These are phyloP conservation scores for Pulveroboletus sp. DNA, from an alignment of 768 basidiomycete species.

Conservation along the genomic window DNA sequence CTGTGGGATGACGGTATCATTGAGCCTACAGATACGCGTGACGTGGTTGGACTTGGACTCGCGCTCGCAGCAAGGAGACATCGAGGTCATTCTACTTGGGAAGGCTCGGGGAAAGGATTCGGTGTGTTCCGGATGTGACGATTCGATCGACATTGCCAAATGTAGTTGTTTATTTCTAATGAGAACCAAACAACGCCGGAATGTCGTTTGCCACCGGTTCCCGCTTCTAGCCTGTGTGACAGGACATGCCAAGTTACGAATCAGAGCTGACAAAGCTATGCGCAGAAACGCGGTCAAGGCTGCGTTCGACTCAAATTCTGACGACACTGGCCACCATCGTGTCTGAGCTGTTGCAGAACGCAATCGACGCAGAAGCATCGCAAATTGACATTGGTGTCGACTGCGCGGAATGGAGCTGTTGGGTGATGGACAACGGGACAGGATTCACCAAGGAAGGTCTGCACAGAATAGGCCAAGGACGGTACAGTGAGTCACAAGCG, in stretches of 20 bases:
- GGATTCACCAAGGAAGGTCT: conserved; percentile 71
- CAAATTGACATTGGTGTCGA: conserved; percentile 73
- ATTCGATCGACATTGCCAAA: conserved; percentile 23
- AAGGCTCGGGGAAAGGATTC: conserved; percentile 67
- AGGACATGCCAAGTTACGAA: neutral
- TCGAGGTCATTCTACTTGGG: conserved; percentile 51
- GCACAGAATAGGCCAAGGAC: conserved; percentile 48
- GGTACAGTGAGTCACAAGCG: conserved; percentile 61
- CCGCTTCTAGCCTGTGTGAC: no score
- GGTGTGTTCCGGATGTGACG: conserved; percentile 88
- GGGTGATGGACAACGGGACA: conserved; percentile 82
- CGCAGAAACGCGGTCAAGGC: conserved; percentile 56
- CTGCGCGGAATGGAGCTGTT: conserved; percentile 75
- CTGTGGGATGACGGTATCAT: conserved; percentile 95
- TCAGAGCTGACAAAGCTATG: conserved; percentile 44
- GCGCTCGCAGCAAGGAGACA: conserved; percentile 63
- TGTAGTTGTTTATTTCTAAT: conserved; percentile 25
- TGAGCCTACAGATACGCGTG: conserved; percentile 82
- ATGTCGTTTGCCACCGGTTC: no score
- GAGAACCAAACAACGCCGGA: conserved; percentile 22
- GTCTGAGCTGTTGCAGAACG: conserved; percentile 86
- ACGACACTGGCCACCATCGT: conserved; percentile 79
- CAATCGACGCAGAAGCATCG: conserved; percentile 75
- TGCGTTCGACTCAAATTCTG: conserved; percentile 83
- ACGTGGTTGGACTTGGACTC: conserved; percentile 85